Percentiles rank a stretch among this genome's conserved stretches.
These are phyloP conservation scores for Chlorophyllum brunneum DNA, from an alignment of 768 basidiomycete species.

Conservation along the genomic window DNA sequence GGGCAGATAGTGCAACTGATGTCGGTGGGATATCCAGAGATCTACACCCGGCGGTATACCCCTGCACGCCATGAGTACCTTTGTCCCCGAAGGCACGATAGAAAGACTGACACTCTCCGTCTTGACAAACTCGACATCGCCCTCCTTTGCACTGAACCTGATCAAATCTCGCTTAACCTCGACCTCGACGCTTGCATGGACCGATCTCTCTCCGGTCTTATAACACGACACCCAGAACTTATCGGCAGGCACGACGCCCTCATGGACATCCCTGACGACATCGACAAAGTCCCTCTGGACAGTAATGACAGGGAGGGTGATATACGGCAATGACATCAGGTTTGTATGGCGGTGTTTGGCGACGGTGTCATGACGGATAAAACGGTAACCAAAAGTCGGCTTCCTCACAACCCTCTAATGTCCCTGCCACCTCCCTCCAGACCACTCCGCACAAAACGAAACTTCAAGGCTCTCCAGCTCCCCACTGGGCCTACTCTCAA, in stretches of 20 bases:
- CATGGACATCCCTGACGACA: conserved; percentile 60
- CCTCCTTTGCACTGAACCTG: conserved; percentile 41
- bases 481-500: conserved; percentile 31
- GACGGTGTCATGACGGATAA: not conserved
- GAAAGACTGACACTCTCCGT: conserved; percentile 25
- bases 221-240: conserved; percentile 78
- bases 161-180: conserved; percentile 50
- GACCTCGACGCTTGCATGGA: conserved; percentile 63
- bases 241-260: conserved; percentile 53
- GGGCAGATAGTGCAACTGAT: conserved; percentile 44
- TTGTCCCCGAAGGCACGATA: not conserved
- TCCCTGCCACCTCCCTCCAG: conserved; percentile 16
- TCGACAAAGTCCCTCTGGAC: conserved; percentile 58
- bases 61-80: conserved; percentile 7
- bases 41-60: conserved; percentile 44
- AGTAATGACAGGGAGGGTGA: conserved; percentile 47
- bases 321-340: not conserved
- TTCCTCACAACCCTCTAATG: not conserved
- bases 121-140: conserved; percentile 38
- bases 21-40: conserved; percentile 45
- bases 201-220: conserved; percentile 42
- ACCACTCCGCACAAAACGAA: conserved; percentile 82
- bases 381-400: not conserved
- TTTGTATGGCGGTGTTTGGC: not conserved
- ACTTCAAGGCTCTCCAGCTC: conserved; percentile 83